Evolutionary conservation across 2,329 filamentous ascomycete genomes (phyloP), one percentile per base, ranked within the genome.

Genomic region (Zasmidium angulare): DNA sequence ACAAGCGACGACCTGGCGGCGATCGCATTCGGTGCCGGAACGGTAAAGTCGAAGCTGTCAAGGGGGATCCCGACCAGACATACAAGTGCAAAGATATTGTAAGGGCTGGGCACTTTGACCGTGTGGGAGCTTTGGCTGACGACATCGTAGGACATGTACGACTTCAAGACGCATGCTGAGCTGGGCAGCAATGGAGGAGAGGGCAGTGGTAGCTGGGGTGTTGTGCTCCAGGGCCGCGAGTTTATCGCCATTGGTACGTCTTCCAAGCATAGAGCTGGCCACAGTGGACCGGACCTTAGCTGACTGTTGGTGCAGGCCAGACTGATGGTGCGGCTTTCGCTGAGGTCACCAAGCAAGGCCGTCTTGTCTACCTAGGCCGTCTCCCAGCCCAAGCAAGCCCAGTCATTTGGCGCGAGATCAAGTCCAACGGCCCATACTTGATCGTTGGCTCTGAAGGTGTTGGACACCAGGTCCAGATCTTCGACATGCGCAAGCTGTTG

Each of bases 401-500:
- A 50, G 77, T 78, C 12, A 73, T 76, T 29, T 84, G 82, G 82
- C 77, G 81, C 52, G 82, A 85, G 71, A 84, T 84, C 57, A 74
- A 77, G 22, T 73, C 69, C 3, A 76, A 77, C 64, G 77, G 73
- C 64, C 56, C 78, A 63, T 74, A 76, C 61, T 73, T 78, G 67
- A 72, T 79, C 60, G 78, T 80, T 53, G 78, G 78, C 55, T 57
- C 67, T 12, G 79, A 81, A 63, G 79, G 81, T 36, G 65, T 70
- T 50, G 71, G 76, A 63, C 84, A 87, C 71, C 81, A 82, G 31
- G 79, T 87, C 50, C 85, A 87, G 72, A 79, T 87, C 72, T 87
- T 87, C 67, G 85, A 87, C 72, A 80, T 86, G 81, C 80, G 76
- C 66, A 86, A 81, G 75, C 75, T 84, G n/a, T 74, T 82, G 55